Conservation (phyloP, 441 rosid genomes). For the Erodium texanum region DNA sequence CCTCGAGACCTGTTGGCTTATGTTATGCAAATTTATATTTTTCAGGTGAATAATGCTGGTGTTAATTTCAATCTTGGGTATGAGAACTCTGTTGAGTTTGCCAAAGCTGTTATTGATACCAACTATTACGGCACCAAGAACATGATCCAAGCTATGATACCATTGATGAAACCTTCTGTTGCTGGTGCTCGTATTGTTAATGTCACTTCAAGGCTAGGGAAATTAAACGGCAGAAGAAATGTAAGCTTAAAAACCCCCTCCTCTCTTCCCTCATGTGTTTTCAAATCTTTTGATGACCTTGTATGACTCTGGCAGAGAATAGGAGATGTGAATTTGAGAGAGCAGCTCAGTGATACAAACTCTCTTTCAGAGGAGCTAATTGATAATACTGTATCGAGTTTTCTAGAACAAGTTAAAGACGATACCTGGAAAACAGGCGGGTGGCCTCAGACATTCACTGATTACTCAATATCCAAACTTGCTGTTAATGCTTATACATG, state of each 20-base stretch:
- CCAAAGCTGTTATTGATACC: conserved; percentile 48
- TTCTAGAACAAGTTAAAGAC: conserved; percentile 61
- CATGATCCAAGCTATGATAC: conserved; percentile 68
- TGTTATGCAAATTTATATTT: conserved; percentile 4
- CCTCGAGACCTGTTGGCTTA: not conserved
- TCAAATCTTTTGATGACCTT: no score
- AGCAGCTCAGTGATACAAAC: conserved; percentile 42
- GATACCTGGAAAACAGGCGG: conserved; percentile 72
- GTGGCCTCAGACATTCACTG: conserved; percentile 76
- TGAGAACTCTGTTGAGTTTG: conserved; percentile 63
- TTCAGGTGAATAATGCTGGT: conserved; percentile 93
- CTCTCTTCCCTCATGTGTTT: no score
- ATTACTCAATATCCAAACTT: conserved; percentile 87
- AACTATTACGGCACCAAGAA: conserved; percentile 75
- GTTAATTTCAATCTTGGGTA: conserved; percentile 70
- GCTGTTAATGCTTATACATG: conserved; percentile 73
- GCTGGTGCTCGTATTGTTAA: conserved; percentile 74
- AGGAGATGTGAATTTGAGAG: conserved; percentile 47
- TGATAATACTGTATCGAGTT: conserved; percentile 41
- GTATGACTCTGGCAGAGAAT: conserved; percentile 42
- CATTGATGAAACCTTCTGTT: conserved; percentile 65
- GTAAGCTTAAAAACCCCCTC: conserved; percentile 34
- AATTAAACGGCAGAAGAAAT: conserved; percentile 64
- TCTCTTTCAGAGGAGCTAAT: conserved; percentile 57
- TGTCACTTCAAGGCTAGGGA: conserved; percentile 78